phyloP scores from a whole-genome alignment of 805 yeast species.

The Wickerhamomyces mucosus region DNA sequence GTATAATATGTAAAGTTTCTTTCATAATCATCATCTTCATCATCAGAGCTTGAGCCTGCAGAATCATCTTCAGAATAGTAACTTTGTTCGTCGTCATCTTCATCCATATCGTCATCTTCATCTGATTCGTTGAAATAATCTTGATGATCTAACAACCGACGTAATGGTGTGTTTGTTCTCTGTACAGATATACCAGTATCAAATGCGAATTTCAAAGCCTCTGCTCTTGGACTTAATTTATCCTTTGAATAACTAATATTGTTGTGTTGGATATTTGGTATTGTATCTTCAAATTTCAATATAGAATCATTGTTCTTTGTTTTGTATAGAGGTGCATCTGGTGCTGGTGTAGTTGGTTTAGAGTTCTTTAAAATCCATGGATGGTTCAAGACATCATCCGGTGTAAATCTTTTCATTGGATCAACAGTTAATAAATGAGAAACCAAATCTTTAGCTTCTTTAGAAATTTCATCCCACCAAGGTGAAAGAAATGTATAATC shows the following conservation, averaged over 20 bases:
- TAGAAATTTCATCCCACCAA: constrained; percentile 86
- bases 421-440: constrained; percentile 71
- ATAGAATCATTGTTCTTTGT: constrained; percentile 10
- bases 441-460: constrained; percentile 83
- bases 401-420: constrained; percentile 69
- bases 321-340: constrained; percentile 27
- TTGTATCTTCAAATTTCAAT: constrained; percentile 20
- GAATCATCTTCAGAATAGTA: constrained; percentile 2
- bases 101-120: constrained; percentile 8
- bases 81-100: constrained; percentile 1
- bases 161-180: constrained; percentile 30
- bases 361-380: constrained; percentile 58
- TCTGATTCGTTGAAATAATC: constrained; percentile 20
- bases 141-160: constrained; percentile 17
- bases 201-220: constrained; percentile 76
- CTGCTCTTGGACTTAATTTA: constrained; percentile 61
- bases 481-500: constrained; percentile 66
- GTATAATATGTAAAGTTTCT: constrained; percentile 4
- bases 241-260: constrained; percentile 2
- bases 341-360: constrained; percentile 35
- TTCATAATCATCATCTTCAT: constrained; percentile 5
- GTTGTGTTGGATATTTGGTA: constrained; percentile 7
- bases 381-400: constrained; percentile 70
- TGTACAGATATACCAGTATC: constrained; percentile 83
- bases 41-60: too few relatives aligned